Conservation (phyloP, 352 stramenopile genomes). For the Pythium grandisporangium region DNA sequence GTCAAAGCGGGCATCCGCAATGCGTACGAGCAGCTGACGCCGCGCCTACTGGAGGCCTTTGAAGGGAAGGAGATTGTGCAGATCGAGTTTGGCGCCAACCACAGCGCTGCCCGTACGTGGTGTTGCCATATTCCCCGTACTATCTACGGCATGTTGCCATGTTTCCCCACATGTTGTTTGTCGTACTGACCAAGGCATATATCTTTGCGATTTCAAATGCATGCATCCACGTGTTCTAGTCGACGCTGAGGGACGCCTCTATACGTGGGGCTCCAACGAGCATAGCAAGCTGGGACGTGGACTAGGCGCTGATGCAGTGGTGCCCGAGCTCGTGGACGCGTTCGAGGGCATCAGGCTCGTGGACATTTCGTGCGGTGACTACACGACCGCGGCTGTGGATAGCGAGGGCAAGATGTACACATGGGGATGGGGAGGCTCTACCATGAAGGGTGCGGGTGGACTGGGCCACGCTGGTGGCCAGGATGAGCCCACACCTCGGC, state of each 20-base stretch:
- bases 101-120: slow-evolving; percentile 73
- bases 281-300: slow-evolving; percentile 77
- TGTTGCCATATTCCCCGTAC: no score
- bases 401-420: slow-evolving; percentile 84
- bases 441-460: slow-evolving; percentile 68
- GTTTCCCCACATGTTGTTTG: no score
- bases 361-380: slow-evolving; percentile 78
- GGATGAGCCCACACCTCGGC: slow-evolving; percentile 57
- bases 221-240: slow-evolving; percentile 22
- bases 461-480: slow-evolving; percentile 67
- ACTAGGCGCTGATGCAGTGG: slow-evolving; percentile 33
- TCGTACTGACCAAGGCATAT: no score
- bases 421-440: slow-evolving; percentile 86
- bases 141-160: no score
- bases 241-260: slow-evolving; percentile 56
- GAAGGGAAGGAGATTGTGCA: slow-evolving; percentile 51
- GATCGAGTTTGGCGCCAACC: slow-evolving; percentile 66
- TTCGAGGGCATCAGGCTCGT: slow-evolving; percentile 68
- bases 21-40: slow-evolving; percentile 77
- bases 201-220: slow-evolving; percentile 1
- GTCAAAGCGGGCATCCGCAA: slow-evolving; percentile 81
- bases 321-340: slow-evolving; percentile 55
- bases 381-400: slow-evolving; percentile 82
- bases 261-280: slow-evolving; percentile 87
- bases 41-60: slow-evolving; percentile 60